Conservation (phyloP, 352 stramenopile species). For the Peronospora belbahrii region DNA sequence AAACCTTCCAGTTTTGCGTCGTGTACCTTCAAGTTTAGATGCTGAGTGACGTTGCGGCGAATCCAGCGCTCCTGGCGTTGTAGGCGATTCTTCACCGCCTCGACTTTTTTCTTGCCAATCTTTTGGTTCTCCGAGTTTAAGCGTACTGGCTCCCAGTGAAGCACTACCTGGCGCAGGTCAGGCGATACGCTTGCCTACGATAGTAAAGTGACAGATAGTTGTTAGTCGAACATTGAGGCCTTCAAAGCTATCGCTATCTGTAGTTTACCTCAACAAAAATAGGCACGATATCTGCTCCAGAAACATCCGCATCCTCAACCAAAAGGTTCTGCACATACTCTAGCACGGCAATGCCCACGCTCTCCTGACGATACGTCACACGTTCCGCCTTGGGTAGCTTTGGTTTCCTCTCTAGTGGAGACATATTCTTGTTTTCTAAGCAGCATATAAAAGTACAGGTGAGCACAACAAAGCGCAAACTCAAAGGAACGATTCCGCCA, state of each 20-base stretch:
- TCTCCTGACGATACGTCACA: slow-evolving; percentile 67
- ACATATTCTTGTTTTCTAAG: slow-evolving; percentile 60
- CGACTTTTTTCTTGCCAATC: slow-evolving; percentile 70
- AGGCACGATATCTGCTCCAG: slow-evolving; percentile 50
- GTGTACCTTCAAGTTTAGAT: slow-evolving; percentile 74
- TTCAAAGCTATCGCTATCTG: background rate
- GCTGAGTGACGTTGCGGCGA: slow-evolving; percentile 55
- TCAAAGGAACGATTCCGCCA: background rate
- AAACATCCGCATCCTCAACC: slow-evolving; percentile 52
- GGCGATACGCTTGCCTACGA: slow-evolving; percentile 58
- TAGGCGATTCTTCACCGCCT: slow-evolving; percentile 54
- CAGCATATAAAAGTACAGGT: background rate
- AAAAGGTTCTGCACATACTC: slow-evolving; percentile 67
- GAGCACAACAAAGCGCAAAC: background rate
- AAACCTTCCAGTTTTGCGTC: background rate
- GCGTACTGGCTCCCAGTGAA: slow-evolving; percentile 68
- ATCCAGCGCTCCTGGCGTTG: slow-evolving; percentile 60
- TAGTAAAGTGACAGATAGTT: background rate
- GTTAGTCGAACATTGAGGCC: background rate
- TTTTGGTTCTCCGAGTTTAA: slow-evolving; percentile 60
- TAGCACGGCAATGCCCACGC: slow-evolving; percentile 52
- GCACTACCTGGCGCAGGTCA: slow-evolving; percentile 53
- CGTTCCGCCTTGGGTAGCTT: slow-evolving; percentile 56
- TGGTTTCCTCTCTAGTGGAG: slow-evolving; percentile 62
- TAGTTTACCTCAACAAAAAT: slow-evolving; percentile 55